phyloP scores from a whole-genome alignment of 2,329 filamentous ascomycete species.

The Tolypocladium tropicale region DNA sequence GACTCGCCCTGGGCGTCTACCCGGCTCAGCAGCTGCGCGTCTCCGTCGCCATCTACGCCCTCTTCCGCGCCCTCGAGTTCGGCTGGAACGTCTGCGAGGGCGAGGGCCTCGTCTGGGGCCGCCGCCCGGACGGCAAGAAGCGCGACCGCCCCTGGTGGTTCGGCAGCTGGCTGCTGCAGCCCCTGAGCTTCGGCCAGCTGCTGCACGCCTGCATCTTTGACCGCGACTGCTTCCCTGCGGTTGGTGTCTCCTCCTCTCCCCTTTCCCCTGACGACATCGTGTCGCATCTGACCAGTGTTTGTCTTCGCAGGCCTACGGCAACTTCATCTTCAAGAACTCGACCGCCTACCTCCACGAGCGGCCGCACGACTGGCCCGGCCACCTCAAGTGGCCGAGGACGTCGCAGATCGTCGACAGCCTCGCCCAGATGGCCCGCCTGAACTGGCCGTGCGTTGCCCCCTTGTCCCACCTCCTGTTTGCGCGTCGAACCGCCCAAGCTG shows the following conservation, averaged over 20 bases:
- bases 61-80: constrained; percentile 77
- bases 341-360: constrained; percentile 67
- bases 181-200: constrained; percentile 64
- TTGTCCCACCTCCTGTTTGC: background rate
- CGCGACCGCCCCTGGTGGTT: constrained; percentile 70
- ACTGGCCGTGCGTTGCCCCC: constrained; percentile 61
- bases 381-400: constrained; percentile 63
- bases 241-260: constrained; percentile 21
- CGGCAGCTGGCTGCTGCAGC: constrained; percentile 75
- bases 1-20: constrained; percentile 69
- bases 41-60: constrained; percentile 70
- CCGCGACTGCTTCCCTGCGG: constrained; percentile 59
- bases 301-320: constrained; percentile 16
- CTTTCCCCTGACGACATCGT: background rate
- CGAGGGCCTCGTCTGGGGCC: constrained; percentile 56
- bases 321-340: constrained; percentile 58
- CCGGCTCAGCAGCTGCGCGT: constrained; percentile 57
- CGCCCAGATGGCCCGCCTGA: constrained; percentile 67
- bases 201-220: constrained; percentile 70
- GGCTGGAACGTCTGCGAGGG: constrained; percentile 75
- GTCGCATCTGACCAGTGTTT: too few relatives aligned
- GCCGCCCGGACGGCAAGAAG: constrained; percentile 33
- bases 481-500: background rate
- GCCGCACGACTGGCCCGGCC: constrained; percentile 56
- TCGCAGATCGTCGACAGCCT: constrained; percentile 73